These are phyloP conservation scores for Micractinium conductrix DNA, from an alignment of 139 green algal genomes.

Conservation along the genomic window DNA sequence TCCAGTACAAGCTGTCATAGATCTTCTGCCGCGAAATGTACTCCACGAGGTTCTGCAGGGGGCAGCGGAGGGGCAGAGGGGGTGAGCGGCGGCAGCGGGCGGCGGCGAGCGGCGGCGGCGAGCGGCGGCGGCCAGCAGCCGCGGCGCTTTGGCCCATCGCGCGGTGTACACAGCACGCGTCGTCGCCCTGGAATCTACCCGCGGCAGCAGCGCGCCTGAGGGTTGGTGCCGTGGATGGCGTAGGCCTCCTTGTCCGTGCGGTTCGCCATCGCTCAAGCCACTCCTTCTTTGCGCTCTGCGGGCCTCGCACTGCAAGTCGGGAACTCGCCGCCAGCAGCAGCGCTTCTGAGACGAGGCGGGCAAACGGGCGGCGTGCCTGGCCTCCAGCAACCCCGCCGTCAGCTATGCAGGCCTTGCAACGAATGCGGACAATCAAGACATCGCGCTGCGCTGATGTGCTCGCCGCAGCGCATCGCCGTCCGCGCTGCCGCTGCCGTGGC, in stretches of 20 bases:
- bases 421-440: too few relatives aligned
- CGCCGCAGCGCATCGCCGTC: too few relatives aligned
- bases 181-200: background rate
- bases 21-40: constrained; percentile 93
- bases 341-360: too few relatives aligned
- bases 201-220: constrained; percentile 68
- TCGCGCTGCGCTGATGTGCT: too few relatives aligned
- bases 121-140: background rate
- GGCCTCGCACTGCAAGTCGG: background rate
- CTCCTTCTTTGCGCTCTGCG: too few relatives aligned
- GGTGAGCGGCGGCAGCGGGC: background rate
- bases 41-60: constrained; percentile 89
- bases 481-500: too few relatives aligned
- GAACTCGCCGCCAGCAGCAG: too few relatives aligned
- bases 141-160: background rate
- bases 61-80: background rate
- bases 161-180: background rate
- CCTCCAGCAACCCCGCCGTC: background rate
- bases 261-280: constrained; percentile 98
- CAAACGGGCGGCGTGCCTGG: background rate
- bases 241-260: constrained; percentile 76
- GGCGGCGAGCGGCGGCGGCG: background rate
- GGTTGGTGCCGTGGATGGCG: constrained; percentile 90
- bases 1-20: constrained; percentile 97
- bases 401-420: too few relatives aligned